Evolutionary conservation across 345 rosid species (phyloP).

Genomic region (Sonneratia caseolaris): DNA sequence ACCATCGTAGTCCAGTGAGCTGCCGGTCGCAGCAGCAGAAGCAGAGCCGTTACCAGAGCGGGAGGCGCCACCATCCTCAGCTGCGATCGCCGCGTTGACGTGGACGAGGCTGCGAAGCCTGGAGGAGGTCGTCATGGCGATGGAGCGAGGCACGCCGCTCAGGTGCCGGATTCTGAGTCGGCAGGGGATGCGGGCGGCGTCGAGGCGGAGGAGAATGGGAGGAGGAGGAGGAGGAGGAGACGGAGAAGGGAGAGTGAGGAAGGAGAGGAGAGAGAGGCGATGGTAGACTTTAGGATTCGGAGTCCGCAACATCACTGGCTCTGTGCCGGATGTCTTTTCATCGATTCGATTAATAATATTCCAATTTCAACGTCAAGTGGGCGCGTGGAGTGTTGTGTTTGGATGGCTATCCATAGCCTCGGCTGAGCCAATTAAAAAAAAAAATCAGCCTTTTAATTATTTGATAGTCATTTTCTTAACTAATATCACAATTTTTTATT

Average conservation of each 20-base stretch:
- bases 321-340: neutral
- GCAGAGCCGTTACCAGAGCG: conserved; percentile 26
- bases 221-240: conserved; percentile 15
- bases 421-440: neutral
- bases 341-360: neutral
- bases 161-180: conserved; percentile 25
- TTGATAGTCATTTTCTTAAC: too few relatives aligned
- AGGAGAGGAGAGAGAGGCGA: conserved; percentile 31
- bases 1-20: conserved; percentile 47
- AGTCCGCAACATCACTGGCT: conserved; percentile 21
- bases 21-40: conserved; percentile 15
- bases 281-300: conserved; percentile 34
- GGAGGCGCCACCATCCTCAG: conserved; percentile 33
- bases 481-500: too few relatives aligned
- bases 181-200: conserved; percentile 18
- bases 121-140: conserved; percentile 22
- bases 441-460: neutral
- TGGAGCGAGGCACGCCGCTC: conserved; percentile 7
- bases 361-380: neutral
- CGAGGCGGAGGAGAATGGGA: conserved; percentile 14
- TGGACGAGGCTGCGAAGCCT: conserved; percentile 41
- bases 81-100: conserved; percentile 17
- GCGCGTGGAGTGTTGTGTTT: neutral
- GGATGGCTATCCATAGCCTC: neutral
- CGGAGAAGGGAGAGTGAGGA: conserved; percentile 15